Evolutionary conservation across 495 filamentous ascomycete genomes (phyloP).

Genomic region (Xylaria flabelliformis): DNA sequence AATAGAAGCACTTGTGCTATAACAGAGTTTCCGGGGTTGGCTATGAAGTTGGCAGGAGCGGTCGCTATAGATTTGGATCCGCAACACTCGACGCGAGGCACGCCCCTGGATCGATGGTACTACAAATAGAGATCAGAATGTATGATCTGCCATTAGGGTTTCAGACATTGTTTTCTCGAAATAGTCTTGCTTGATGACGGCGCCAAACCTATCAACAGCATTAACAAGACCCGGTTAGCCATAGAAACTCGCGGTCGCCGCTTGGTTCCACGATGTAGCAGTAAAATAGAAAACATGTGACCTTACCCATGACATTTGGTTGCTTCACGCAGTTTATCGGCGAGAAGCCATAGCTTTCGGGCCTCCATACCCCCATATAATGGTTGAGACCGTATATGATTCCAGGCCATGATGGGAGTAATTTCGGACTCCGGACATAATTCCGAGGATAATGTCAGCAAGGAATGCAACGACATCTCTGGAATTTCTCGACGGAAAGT

Average conservation of each 20-base stretch:
- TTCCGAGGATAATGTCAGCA: constrained; percentile 39
- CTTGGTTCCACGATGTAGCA: not conserved
- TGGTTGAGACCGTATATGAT: constrained; percentile 41
- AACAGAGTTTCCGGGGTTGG: not conserved
- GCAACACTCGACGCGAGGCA: not conserved
- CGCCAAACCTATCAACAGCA: constrained; percentile 28
- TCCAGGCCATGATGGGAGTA: constrained; percentile 47
- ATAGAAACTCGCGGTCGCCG: not conserved
- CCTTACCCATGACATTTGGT: constrained; percentile 31
- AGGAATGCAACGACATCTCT: constrained; percentile 35
- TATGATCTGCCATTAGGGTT: constrained; percentile 7
- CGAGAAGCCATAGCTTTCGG: constrained; percentile 15
- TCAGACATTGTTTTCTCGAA: constrained; percentile 27
- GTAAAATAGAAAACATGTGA: not conserved
- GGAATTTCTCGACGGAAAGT: constrained; percentile 17
- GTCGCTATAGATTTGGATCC: not conserved
- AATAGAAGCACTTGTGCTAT: not conserved
- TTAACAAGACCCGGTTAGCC: constrained; percentile 10
- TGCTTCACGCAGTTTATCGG: constrained; percentile 25
- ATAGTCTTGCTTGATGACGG: constrained; percentile 22
- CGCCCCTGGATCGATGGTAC: not conserved
- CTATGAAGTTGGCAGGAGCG: not conserved
- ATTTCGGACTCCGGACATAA: constrained; percentile 42
- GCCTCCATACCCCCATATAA: constrained; percentile 30
- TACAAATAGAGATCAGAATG: constrained; percentile 14